Evolutionary conservation across 2,329 filamentous ascomycete genomes (phyloP).

Genomic region (Penicillium hordei): DNA sequence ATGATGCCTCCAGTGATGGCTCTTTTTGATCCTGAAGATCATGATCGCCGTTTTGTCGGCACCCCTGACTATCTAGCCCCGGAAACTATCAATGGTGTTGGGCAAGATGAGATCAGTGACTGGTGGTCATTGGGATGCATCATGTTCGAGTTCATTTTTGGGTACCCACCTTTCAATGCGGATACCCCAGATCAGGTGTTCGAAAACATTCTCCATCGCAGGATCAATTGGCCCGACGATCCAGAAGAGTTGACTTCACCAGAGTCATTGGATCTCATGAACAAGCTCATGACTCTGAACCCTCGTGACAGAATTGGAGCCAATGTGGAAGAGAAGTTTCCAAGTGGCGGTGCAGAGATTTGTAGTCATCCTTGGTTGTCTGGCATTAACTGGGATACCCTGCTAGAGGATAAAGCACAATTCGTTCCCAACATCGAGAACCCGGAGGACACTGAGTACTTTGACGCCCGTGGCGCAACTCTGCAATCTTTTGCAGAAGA

Average conservation of each 20-base stretch:
- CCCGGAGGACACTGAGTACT: conserved; percentile 97
- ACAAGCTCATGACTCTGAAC: conserved; percentile 82
- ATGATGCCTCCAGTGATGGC: conserved; percentile 93
- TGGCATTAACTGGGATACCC: conserved; percentile 81
- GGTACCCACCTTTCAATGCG: conserved; percentile 90
- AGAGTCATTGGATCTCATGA: conserved; percentile 92
- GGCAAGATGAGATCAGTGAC: conserved; percentile 97
- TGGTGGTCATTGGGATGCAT: conserved; percentile 99
- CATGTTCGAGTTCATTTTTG: conserved; percentile 92
- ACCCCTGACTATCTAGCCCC: conserved; percentile 96
- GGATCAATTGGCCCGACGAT: conserved; percentile 89
- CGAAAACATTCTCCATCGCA: conserved; percentile 87
- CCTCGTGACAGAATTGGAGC: conserved; percentile 79
- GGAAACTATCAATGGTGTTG: conserved; percentile 91
- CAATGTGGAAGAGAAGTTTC: conserved; percentile 78
- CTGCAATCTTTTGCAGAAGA: conserved; percentile 91
- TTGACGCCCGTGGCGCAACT: conserved; percentile 86
- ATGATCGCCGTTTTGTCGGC: conserved; percentile 87
- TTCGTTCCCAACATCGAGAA: conserved; percentile 92
- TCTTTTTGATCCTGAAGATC: conserved; percentile 92
- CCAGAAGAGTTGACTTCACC: conserved; percentile 75
- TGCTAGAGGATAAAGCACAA: conserved; percentile 92
- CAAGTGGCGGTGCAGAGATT: conserved; percentile 86
- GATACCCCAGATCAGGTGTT: conserved; percentile 89
- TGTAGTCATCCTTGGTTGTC: conserved; percentile 85